These are phyloP conservation scores for Schoenoplectus triqueter DNA, from an alignment of 202 grass and related monocot species.

Conservation along the genomic window DNA sequence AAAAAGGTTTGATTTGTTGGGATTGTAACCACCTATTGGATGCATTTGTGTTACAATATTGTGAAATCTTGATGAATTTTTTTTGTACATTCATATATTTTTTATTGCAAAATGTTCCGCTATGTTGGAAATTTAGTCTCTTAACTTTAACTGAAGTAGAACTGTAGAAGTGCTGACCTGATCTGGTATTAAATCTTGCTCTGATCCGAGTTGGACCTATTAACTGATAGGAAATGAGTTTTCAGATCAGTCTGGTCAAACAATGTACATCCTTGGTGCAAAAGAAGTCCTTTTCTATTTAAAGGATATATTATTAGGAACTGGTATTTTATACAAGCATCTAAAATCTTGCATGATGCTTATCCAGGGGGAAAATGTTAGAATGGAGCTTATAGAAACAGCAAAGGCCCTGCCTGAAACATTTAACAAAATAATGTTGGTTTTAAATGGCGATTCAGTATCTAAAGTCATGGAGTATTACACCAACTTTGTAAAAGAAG, in stretches of 20 bases:
- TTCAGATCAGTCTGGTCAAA: constrained; percentile 3
- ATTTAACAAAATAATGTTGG: constrained; percentile 78
- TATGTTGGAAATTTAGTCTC: not conserved
- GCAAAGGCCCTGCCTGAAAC: constrained; percentile 76
- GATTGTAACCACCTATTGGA: too few species aligned
- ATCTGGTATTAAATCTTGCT: not conserved
- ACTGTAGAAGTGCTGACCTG: not conserved
- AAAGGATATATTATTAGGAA: not conserved
- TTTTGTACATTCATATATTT: not conserved
- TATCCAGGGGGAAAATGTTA: constrained; percentile 72
- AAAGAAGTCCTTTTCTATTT: constrained; percentile 9
- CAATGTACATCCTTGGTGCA: not conserved
- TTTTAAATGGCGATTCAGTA: constrained; percentile 67
- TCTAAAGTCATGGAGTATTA: constrained; percentile 78
- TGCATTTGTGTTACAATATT: not conserved
- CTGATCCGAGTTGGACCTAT: not conserved
- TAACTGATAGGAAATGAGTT: constrained; percentile 11
- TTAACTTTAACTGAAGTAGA: not conserved
- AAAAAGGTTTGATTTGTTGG: too few species aligned
- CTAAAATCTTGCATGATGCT: constrained; percentile 22
- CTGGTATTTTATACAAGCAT: not conserved
- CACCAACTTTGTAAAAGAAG: constrained; percentile 74
- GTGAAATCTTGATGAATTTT: not conserved
- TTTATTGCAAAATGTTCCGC: not conserved
- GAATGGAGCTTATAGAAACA: constrained; percentile 78